Base-by-base conservation (phyloP, 352 stramenopile species). In the Phytophthora citrophthora region DNA sequence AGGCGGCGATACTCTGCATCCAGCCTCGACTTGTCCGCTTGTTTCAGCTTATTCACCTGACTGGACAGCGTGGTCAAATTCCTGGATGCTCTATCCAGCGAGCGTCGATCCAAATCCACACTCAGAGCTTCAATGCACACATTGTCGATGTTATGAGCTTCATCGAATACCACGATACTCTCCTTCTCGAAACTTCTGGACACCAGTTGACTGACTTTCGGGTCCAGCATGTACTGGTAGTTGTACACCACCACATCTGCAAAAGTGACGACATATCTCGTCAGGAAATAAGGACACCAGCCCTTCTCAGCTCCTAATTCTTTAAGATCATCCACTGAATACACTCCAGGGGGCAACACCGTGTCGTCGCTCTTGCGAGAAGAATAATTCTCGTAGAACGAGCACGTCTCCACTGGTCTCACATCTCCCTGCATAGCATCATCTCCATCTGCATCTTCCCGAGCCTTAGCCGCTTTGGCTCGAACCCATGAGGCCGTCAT, bases 161-260 rank as follows among this genome's bases (percentile, higher is more conserved):
- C 97, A 73, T 99, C 97, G 76, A 99, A 99, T 2, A 99, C 96
- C 16, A 97, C 76, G 53, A 97, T 96, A 61, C 85, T 92, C 54
- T 95, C 88, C 54, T 90, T 93, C 70, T 99, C 96, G 44, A 99
- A 90, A 66, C 98, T 89, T 24, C 95, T 73, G n/a, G 91, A 97
- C 15, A 98, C 90, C 67, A 95, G 72, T 27, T 83, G 76, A 43
- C 86, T 90, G 6, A 98, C 93, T 72, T 99, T 99, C 23, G 97
- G 97, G 83, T 99, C 97, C 23, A 99, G 87, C 96, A 99, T 99
- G 80, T 99, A 99, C 84, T 99, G 97, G 83, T 99, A 99, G 71
- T 99, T 99, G 83, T 98, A 99, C 40, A 99, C 96, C 2, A 99
- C 70, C 39, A 99, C 93, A 55, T 99, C 98, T 1, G 97, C 97